A percentile compares a stretch with the other conserved stretches of the same genome.
These are phyloP conservation scores for Lignosus rhinocerotis DNA, from an alignment of 1,284 basidiomycete species.

Conservation along the genomic window DNA sequence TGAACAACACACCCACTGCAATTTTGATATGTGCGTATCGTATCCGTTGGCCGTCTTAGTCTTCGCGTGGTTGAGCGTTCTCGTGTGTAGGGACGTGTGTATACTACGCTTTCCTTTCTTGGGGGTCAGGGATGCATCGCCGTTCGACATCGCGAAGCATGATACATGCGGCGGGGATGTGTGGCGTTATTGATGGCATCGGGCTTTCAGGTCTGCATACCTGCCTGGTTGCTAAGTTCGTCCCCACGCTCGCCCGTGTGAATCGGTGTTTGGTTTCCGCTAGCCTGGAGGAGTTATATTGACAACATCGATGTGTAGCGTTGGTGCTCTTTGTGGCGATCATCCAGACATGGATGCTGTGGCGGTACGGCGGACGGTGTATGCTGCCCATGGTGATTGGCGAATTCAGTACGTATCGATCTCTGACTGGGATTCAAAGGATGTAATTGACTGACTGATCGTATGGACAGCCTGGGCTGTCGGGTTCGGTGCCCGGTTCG, in stretches of 20 bases:
- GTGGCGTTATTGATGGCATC: not conserved
- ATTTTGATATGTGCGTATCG: conserved; percentile 48
- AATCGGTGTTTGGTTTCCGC: not conserved
- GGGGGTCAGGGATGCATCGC: not conserved
- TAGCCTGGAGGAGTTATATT: not conserved
- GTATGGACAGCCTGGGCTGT: conserved; percentile 43
- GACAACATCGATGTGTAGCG: conserved; percentile 30
- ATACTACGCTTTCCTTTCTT: conserved; percentile 13
- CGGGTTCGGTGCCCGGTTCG: conserved; percentile 54
- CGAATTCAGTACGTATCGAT: conserved; percentile 46
- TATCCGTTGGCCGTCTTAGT: not conserved
- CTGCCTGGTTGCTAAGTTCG: not conserved
- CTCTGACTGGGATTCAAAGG: not conserved
- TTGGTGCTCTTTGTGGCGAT: conserved; percentile 55
- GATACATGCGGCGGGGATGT: not conserved
- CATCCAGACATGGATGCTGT: conserved; percentile 48
- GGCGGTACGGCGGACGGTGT: conserved; percentile 54
- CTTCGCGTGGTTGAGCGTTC: not conserved
- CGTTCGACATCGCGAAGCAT: not conserved
- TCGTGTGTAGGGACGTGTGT: not conserved
- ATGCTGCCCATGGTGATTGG: conserved; percentile 71
- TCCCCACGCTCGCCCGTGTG: not conserved
- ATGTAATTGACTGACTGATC: not conserved
- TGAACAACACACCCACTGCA: conserved; percentile 55
- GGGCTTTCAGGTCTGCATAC: not conserved